Evolutionary conservation across 345 rosid species (phyloP), one percentile per base, ranked within the genome.

Genomic region (Theobroma cacao): DNA sequence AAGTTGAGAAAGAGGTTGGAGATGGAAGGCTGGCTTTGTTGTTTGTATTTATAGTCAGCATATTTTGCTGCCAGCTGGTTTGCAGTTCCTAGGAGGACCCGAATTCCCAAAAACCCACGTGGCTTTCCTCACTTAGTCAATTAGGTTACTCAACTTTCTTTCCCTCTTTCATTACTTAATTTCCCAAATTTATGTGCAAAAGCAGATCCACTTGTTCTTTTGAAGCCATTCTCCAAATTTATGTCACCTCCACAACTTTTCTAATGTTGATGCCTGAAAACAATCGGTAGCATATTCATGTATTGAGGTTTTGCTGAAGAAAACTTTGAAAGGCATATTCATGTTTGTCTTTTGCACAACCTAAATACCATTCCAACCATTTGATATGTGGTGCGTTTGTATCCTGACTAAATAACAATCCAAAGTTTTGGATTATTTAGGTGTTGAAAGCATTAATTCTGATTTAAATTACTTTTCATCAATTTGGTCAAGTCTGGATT

Each of bases 181-280:
- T 31, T 48, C 7, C 18, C 20, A 5, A 6, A 52, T 31, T 1
- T 33, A 30, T 48, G 75, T 52, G 61, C 38, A 45, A 14, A 43
- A 28, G 11, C 38, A 48, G 61, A 71, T 18, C 75, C 61, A 33
- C 61, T 52, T 33, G 62, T 56, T 72, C 75, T 47, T 52, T 70
- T 0, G 55, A 24, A 12, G 13, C 20, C 4, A 18, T 22, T 9
- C 5, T 36, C 17, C 10, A n/a, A n/a, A 20, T 30, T 28, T 10
- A 56, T 9, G 12, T 22, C 30, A 56, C 30, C 0, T 40, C 43
- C 43, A n/a, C 7, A 52, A 5, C 12, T 52, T 18, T 7, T 52
- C 56, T 52, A 1, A 11, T 15, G n/a, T n/a, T 20, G 12, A 20
- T 40, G 9, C 43, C 43, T 26, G 3, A 58, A 22, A 58, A 9